These are phyloP conservation scores for Nakazawaea pomicola DNA, from an alignment of 805 yeast genomes.

Conservation along the genomic window DNA sequence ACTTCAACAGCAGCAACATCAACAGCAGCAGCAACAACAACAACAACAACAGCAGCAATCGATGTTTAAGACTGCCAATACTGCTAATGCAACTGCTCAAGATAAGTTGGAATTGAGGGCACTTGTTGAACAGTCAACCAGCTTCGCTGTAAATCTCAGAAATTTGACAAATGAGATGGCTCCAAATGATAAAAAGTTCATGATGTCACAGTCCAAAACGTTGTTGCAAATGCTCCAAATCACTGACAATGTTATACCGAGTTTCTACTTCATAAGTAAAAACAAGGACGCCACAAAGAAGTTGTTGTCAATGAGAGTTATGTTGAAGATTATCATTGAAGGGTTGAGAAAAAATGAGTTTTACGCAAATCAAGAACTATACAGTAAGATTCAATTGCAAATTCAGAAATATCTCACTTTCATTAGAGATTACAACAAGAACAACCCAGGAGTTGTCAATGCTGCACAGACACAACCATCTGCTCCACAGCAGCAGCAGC, in stretches of 20 bases:
- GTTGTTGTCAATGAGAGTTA: constrained; percentile 70
- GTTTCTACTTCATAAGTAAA: constrained; percentile 70
- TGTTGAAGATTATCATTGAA: constrained; percentile 74
- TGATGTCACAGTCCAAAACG: constrained; percentile 47
- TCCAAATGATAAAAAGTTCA: constrained; percentile 58
- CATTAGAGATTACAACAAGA: constrained; percentile 55
- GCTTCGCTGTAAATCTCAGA: constrained; percentile 59
- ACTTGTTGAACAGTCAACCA: constrained; percentile 64
- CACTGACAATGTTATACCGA: constrained; percentile 73
- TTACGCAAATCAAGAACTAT: constrained; percentile 66
- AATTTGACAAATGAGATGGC: constrained; percentile 60
- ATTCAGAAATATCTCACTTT: constrained; percentile 70
- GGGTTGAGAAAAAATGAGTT: constrained; percentile 59
- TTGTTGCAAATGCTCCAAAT: constrained; percentile 58
- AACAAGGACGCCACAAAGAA: constrained; percentile 72
- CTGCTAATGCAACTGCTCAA: constrained; percentile 43
- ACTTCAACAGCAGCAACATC: constrained; percentile 16
- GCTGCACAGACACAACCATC: too few species aligned
- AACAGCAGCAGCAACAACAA: constrained; percentile 13
- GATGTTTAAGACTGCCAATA: constrained; percentile 13
- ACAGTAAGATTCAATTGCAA: constrained; percentile 66
- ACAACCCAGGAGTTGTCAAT: constrained; percentile 23
- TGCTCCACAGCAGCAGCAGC: too few species aligned
- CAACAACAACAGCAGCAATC: constrained; percentile 15
- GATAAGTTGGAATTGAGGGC: constrained; percentile 57